These are phyloP conservation scores for Trichosanthes truncata DNA, from an alignment of 306 rosid species.

Conservation along the genomic window DNA sequence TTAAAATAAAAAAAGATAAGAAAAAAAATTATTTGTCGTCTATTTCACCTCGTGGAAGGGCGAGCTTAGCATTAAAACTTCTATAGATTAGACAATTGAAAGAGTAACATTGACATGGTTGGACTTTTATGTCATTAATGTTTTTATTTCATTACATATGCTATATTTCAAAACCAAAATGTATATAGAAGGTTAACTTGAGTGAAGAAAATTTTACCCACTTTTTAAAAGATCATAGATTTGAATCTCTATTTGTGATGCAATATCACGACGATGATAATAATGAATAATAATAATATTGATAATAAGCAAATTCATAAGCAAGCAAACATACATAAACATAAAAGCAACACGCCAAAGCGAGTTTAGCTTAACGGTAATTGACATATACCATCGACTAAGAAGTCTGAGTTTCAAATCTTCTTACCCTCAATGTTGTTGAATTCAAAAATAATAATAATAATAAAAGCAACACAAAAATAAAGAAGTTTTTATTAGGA, in stretches of 20 bases:
- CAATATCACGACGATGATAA: too few relatives aligned
- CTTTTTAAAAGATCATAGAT: neutral
- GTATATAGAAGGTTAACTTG: neutral
- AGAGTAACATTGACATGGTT: neutral
- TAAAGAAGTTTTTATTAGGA: neutral
- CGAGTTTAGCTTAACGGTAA: too few relatives aligned
- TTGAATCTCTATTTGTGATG: neutral
- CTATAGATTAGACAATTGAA: neutral
- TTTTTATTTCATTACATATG: neutral
- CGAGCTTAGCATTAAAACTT: neutral
- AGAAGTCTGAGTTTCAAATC: too few relatives aligned
- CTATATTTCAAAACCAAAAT: neutral
- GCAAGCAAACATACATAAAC: too few relatives aligned
- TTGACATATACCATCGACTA: too few relatives aligned
- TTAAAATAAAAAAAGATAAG: neutral
- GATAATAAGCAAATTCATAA: too few relatives aligned
- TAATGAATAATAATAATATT: too few relatives aligned
- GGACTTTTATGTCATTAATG: neutral
- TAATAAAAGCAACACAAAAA: neutral
- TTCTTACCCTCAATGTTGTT: too few relatives aligned
- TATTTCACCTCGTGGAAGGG: neutral
- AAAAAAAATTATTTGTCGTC: neutral
- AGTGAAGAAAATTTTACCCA: neutral
- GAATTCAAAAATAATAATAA: too few relatives aligned
- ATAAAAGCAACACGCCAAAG: too few relatives aligned